phyloP scores from a whole-genome alignment of 2,329 filamentous ascomycete species.

The Stagonosporopsis chrysanthemi region DNA sequence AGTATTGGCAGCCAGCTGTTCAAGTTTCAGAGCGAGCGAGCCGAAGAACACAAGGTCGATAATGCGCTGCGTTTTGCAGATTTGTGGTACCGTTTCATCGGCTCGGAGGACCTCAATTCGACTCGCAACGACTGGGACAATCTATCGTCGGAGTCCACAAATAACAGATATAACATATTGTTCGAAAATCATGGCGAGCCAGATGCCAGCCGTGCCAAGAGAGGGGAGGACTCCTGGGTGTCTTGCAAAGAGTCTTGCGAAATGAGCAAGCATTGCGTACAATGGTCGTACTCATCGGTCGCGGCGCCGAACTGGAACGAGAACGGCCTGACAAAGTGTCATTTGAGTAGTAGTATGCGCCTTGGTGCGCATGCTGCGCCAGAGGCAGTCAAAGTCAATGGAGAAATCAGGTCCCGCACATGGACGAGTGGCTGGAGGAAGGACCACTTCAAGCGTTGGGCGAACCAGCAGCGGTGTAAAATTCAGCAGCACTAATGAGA shows the following conservation, averaged over 20 bases:
- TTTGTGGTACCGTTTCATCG: slow-evolving; percentile 40
- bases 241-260: slow-evolving; percentile 42
- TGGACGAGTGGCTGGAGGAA: slow-evolving; percentile 47
- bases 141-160: slow-evolving; percentile 38
- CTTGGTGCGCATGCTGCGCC: slow-evolving; percentile 31
- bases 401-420: slow-evolving; percentile 16
- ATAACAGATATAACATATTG: slow-evolving; percentile 45
- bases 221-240: slow-evolving; percentile 37
- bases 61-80: slow-evolving; percentile 37
- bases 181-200: slow-evolving; percentile 31
- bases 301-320: slow-evolving; percentile 39
- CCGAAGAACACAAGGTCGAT: slow-evolving; percentile 24
- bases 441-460: slow-evolving; percentile 37
- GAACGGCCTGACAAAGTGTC: slow-evolving; percentile 44
- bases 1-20: slow-evolving; percentile 54
- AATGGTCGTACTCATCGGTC: slow-evolving; percentile 44
- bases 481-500: slow-evolving; percentile 23
- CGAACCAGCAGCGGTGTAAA: slow-evolving; percentile 40
- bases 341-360: slow-evolving; percentile 43
- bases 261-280: slow-evolving; percentile 39
- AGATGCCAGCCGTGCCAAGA: slow-evolving; percentile 24
- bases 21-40: slow-evolving; percentile 53
- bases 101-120: slow-evolving; percentile 32
- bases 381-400: slow-evolving; percentile 22
- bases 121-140: slow-evolving; percentile 46